Conservation (phyloP, 2,329 filamentous ascomycete genomes). For the Aspergillus puulaauensis region DNA sequence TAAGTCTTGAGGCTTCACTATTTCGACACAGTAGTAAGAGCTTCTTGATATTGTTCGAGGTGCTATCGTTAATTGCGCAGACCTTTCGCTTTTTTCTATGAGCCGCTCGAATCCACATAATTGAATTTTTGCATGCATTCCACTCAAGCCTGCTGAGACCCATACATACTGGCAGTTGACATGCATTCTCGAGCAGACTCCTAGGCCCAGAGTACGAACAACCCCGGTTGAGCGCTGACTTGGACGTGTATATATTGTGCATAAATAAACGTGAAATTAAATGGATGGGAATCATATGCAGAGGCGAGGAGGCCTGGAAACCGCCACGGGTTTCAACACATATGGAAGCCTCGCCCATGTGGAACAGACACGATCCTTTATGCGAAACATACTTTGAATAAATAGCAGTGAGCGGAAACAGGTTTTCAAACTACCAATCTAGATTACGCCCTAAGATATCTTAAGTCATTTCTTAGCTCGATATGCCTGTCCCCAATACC, state of each 20-base stretch:
- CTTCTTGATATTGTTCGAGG: neutral
- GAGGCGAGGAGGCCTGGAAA: neutral
- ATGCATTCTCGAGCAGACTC: neutral
- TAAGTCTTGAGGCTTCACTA: neutral
- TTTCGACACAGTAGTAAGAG: neutral
- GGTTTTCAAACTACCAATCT: neutral
- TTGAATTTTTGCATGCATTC: too few relatives aligned
- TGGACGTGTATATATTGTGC: neutral
- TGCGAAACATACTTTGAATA: too few relatives aligned
- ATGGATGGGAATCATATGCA: neutral
- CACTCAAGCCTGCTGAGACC: too few relatives aligned
- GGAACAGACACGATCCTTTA: too few relatives aligned
- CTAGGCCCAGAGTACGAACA: too few relatives aligned
- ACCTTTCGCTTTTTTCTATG: too few relatives aligned
- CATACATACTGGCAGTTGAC: too few relatives aligned
- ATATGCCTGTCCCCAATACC: neutral
- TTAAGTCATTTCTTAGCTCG: neutral
- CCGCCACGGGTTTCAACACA: neutral
- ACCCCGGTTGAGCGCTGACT: neutral
- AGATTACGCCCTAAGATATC: neutral
- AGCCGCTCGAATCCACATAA: neutral
- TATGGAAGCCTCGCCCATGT: neutral
- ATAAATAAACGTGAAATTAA: constrained; percentile 9
- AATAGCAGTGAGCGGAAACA: too few relatives aligned
- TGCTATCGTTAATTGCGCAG: neutral